A percentile compares a stretch with the other conserved stretches of the same genome.
Evolutionary conservation across 2,329 filamentous ascomycete genomes (phyloP).

Genomic region (Trichoderma atroviride): DNA sequence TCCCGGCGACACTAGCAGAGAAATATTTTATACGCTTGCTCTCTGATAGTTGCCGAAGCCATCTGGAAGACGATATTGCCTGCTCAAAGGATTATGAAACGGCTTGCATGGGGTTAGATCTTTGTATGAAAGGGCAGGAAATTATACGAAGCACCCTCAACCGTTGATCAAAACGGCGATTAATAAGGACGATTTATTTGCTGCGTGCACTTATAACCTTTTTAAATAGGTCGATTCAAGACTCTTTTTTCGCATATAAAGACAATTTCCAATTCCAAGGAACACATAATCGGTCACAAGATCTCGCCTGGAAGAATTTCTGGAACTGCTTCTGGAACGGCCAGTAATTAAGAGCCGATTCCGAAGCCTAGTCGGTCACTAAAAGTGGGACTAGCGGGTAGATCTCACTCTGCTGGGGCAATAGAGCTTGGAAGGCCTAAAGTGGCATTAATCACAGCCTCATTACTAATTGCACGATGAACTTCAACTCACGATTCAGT

Average conservation of each 20-base stretch:
- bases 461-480: not conserved
- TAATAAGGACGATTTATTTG: not conserved
- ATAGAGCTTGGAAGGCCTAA: too few relatives aligned
- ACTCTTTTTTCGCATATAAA: not conserved
- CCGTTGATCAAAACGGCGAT: not conserved
- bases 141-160: not conserved
- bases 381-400: too few relatives aligned
- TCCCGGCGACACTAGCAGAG: not conserved
- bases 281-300: too few relatives aligned
- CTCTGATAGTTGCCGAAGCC: not conserved
- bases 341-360: too few relatives aligned
- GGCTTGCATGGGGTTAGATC: not conserved
- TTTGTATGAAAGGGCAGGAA: not conserved
- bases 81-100: not conserved
- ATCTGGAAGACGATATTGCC: not conserved
- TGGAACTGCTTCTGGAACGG: too few relatives aligned
- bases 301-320: too few relatives aligned
- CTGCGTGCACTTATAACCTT: not conserved
- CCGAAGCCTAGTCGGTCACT: too few relatives aligned
- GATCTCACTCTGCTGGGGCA: too few relatives aligned
- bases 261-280: too few relatives aligned
- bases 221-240: not conserved
- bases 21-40: not conserved
- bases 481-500: not conserved
- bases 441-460: too few relatives aligned